Conservation (phyloP, 768 basidiomycete genomes). For the Hygrocybe coccinea region DNA sequence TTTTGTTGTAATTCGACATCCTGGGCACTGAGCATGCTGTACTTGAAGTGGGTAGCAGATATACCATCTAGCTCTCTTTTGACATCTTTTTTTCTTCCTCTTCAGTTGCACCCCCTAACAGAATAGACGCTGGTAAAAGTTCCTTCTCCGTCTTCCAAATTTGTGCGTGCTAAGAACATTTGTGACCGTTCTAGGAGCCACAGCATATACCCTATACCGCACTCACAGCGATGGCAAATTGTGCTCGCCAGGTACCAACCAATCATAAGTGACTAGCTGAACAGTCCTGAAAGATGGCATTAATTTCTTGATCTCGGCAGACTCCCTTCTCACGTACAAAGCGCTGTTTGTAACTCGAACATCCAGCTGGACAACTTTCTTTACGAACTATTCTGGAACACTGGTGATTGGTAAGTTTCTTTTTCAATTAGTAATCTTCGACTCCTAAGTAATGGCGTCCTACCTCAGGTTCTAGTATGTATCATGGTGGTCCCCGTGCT, state of each 20-base stretch:
- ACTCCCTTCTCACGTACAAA: slow-evolving; percentile 19
- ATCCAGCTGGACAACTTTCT: slow-evolving; percentile 20
- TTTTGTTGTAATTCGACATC: slow-evolving; percentile 27
- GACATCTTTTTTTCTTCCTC: background rate
- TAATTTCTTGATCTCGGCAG: slow-evolving; percentile 5
- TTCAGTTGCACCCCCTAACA: slow-evolving; percentile 19
- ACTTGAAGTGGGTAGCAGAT: slow-evolving; percentile 19
- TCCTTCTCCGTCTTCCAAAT: background rate
- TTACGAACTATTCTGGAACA: slow-evolving; percentile 16
- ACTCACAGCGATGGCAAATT: slow-evolving; percentile 8
- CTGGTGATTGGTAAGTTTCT: slow-evolving; percentile 18
- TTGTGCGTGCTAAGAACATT: too few species aligned
- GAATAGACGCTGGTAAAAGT: background rate
- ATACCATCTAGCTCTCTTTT: background rate
- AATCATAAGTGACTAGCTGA: too few species aligned
- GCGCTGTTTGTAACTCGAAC: slow-evolving; percentile 17
- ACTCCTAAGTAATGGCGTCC: background rate
- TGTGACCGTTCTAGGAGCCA: background rate
- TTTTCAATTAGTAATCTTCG: background rate
- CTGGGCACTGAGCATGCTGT: slow-evolving; percentile 25
- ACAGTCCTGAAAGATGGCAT: too few species aligned
- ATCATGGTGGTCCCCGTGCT: background rate
- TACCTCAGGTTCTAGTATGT: slow-evolving; percentile 3
- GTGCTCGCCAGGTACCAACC: slow-evolving; percentile 17
- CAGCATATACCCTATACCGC: slow-evolving; percentile 8